Evolutionary conservation across 495 filamentous ascomycete species (phyloP).

Genomic region (Aspergillus affinis): DNA sequence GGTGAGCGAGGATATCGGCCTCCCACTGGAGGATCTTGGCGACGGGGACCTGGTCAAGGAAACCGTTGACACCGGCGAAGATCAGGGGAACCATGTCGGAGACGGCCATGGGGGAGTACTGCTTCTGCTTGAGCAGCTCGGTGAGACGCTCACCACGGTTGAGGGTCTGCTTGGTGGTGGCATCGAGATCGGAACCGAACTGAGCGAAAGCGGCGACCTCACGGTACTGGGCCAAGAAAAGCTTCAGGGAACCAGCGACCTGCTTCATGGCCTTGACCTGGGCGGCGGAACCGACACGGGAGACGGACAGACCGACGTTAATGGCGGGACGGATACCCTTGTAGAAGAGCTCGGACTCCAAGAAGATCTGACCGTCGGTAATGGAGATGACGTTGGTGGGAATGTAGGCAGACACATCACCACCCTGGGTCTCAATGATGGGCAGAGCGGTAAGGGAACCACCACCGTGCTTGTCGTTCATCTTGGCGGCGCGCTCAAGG

Average conservation of each 20-base stretch:
- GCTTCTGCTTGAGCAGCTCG: slow-evolving; percentile 99
- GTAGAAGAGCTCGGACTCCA: slow-evolving; percentile 99
- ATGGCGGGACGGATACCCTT: slow-evolving; percentile 99
- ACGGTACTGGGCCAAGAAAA: slow-evolving; percentile 99
- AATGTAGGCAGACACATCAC: slow-evolving; percentile 99
- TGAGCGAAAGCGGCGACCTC: slow-evolving; percentile 99
- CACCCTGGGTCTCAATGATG: slow-evolving; percentile 99
- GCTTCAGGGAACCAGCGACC: slow-evolving; percentile 98
- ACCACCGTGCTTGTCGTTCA: slow-evolving; percentile 93
- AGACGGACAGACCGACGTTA: slow-evolving; percentile 99
- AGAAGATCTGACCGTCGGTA: slow-evolving; percentile 99
- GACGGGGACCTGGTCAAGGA: slow-evolving; percentile 84
- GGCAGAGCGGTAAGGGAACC: slow-evolving; percentile 97
- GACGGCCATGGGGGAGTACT: slow-evolving; percentile 98
- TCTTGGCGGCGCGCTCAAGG: slow-evolving; percentile 98
- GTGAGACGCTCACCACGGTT: slow-evolving; percentile 98
- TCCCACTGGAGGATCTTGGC: slow-evolving; percentile 87
- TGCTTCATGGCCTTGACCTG: slow-evolving; percentile 99
- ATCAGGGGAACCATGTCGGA: slow-evolving; percentile 99
- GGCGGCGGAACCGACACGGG: slow-evolving; percentile 98
- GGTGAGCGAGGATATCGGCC: slow-evolving; percentile 85
- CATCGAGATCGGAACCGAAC: slow-evolving; percentile 99
- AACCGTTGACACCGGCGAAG: slow-evolving; percentile 98
- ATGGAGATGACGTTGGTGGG: slow-evolving; percentile 99
- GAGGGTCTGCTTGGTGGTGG: slow-evolving; percentile 97